These are phyloP conservation scores for Blastomyces emzantsi DNA, from an alignment of 2,329 filamentous ascomycete species.

Conservation along the genomic window DNA sequence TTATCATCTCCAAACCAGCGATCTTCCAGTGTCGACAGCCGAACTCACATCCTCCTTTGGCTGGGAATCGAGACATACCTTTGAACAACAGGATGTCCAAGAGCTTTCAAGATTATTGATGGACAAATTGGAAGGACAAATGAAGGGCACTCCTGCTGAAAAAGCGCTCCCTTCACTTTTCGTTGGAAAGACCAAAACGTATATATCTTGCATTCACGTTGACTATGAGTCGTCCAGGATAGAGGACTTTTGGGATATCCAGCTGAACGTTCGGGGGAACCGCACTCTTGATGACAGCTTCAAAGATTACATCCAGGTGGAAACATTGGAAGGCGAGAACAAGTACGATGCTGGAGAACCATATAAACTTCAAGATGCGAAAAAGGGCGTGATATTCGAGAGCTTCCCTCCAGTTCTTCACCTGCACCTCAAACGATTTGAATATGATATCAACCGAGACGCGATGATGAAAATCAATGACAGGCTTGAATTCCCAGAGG, in stretches of 20 bases:
- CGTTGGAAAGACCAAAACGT: conserved; percentile 96
- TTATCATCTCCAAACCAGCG: conserved; percentile 85
- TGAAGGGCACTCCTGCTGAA: conserved; percentile 92
- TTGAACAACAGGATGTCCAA: conserved; percentile 97
- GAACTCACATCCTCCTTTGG: conserved; percentile 96
- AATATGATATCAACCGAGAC: conserved; percentile 92
- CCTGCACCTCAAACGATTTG: conserved; percentile 60
- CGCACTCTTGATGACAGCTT: conserved; percentile 91
- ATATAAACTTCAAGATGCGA: conserved; percentile 87
- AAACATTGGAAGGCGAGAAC: conserved; percentile 96
- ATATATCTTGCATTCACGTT: conserved; percentile 97
- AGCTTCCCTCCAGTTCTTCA: conserved; percentile 44
- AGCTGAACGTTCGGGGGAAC: conserved; percentile 92
- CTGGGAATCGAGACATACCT: conserved; percentile 96
- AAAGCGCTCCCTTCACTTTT: conserved; percentile 86
- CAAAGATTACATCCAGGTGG: conserved; percentile 90
- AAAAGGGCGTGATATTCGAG: conserved; percentile 96
- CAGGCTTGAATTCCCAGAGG: conserved; percentile 41
- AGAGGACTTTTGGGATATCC: conserved; percentile 98
- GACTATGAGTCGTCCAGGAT: conserved; percentile 92
- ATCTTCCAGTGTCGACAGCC: conserved; percentile 73
- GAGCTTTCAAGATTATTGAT: conserved; percentile 94
- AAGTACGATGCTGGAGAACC: conserved; percentile 91
- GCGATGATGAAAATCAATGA: conserved; percentile 92
- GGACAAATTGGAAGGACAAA: conserved; percentile 93